phyloP scores from a whole-genome alignment of 2,329 filamentous ascomycete species.

The Leptographium wingfieldii region DNA sequence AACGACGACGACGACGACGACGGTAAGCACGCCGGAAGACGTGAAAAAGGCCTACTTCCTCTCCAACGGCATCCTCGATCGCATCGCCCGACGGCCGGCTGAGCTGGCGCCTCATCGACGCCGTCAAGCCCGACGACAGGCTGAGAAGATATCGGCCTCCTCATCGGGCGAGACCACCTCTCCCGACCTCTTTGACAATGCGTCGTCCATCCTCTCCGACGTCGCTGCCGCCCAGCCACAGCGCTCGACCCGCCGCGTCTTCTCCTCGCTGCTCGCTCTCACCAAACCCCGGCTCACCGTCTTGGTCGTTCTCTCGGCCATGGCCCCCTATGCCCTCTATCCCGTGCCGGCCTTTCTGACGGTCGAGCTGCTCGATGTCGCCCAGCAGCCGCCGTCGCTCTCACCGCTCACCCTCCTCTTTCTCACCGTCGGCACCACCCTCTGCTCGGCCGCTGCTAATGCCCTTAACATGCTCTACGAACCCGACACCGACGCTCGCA shows the following conservation, averaged over 20 bases:
- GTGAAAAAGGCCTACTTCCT: slow-evolving; percentile 21
- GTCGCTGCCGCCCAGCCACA: slow-evolving; percentile 36
- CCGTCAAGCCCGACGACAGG: slow-evolving; percentile 7
- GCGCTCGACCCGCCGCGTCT: slow-evolving; percentile 46
- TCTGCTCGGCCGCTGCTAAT: slow-evolving; percentile 86
- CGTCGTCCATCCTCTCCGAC: slow-evolving; percentile 41
- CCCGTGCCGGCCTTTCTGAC: slow-evolving; percentile 78
- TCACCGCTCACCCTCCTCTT: slow-evolving; percentile 87
- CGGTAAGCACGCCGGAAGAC: slow-evolving; percentile 7
- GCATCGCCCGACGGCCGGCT: slow-evolving; percentile 6
- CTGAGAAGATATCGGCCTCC: not conserved
- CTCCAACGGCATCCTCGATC: slow-evolving; percentile 20
- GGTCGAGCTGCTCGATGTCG: slow-evolving; percentile 36
- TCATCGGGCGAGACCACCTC: not conserved
- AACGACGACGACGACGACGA: not conserved
- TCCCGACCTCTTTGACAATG: slow-evolving; percentile 18
- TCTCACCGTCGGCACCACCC: slow-evolving; percentile 75
- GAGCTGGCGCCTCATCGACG: slow-evolving; percentile 11
- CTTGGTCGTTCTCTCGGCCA: slow-evolving; percentile 81
- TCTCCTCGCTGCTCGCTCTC: slow-evolving; percentile 77
- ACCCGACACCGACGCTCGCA: slow-evolving; percentile 75
- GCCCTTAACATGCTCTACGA: slow-evolving; percentile 97
- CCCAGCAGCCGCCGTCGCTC: slow-evolving; percentile 53
- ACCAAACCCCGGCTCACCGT: slow-evolving; percentile 92
- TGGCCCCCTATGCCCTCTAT: slow-evolving; percentile 84